These are phyloP conservation scores for Camelina laxa DNA, from an alignment of 345 rosid species.

Conservation along the genomic window DNA sequence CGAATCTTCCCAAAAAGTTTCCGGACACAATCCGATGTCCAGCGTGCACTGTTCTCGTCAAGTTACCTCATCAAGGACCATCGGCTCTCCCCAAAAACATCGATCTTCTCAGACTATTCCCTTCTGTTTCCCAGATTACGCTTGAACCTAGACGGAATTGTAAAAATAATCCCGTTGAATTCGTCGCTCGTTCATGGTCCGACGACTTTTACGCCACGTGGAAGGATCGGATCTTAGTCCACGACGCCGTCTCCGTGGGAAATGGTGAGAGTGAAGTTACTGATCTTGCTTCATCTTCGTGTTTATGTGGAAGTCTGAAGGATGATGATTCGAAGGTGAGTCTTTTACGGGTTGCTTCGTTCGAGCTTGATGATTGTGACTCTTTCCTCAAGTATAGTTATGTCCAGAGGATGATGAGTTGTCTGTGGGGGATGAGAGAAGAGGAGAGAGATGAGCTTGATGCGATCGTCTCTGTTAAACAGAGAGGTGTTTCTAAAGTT, in stretches of 20 bases:
- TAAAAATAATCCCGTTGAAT: slow-evolving; percentile 36
- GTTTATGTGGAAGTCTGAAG: slow-evolving; percentile 26
- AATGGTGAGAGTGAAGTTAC: slow-evolving; percentile 8
- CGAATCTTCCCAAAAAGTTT: slow-evolving; percentile 61
- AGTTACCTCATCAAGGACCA: slow-evolving; percentile 75
- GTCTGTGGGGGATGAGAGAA: slow-evolving; percentile 60
- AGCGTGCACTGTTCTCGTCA: slow-evolving; percentile 84
- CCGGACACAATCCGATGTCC: slow-evolving; percentile 82
- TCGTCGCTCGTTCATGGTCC: slow-evolving; percentile 65
- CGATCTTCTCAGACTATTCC: slow-evolving; percentile 68
- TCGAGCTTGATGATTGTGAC: slow-evolving; percentile 42
- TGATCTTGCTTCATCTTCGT: slow-evolving; percentile 23
- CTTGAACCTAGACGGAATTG: slow-evolving; percentile 20
- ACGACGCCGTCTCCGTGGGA: slow-evolving; percentile 51
- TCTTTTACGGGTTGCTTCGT: slow-evolving; percentile 56
- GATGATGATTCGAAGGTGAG: slow-evolving; percentile 49
- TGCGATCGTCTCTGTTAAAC: slow-evolving; percentile 44
- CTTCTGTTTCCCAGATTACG: slow-evolving; percentile 29
- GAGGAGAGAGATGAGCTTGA: slow-evolving; percentile 54
- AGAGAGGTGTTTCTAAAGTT: slow-evolving; percentile 49
- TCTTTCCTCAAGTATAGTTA: slow-evolving; percentile 58
- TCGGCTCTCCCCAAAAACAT: slow-evolving; percentile 80
- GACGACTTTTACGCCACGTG: slow-evolving; percentile 65
- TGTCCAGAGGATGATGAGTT: slow-evolving; percentile 54
- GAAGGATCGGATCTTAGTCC: slow-evolving; percentile 61